Evolutionary conservation across 1,284 basidiomycete species (phyloP), one percentile per base, ranked within the genome.

Genomic region (Ustilago lituana): DNA sequence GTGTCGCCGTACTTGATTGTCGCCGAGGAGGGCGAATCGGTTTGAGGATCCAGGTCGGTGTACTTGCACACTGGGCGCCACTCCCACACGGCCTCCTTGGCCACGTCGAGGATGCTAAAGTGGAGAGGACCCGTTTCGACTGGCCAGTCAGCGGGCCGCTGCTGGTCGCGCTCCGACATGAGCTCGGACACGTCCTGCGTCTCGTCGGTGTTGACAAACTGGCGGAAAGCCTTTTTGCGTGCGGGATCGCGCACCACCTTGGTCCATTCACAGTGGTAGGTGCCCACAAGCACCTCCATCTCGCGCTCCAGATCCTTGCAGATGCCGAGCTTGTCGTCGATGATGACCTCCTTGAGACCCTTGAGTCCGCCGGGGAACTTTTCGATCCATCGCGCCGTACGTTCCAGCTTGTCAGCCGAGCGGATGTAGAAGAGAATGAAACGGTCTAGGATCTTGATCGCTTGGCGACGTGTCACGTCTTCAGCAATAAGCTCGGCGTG

Each of bases 331-430:
- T 89, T 87, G 73, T 92, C 90, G n/a, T 90, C 87, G 41, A 91
- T 74, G 37, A 92, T 85, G 26, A 92, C 87, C 43, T 86, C 86
- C 50, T 86, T 85, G 10, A 91, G 55, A 24, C 87, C 87, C 75
- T 89, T 88, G 56, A 90, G 86, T 0, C 90, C 89, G 6, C 88
- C 88, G 17, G 90, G 89, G 80, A 89, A 86, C 19, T 82, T 80
- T 54, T 91, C 90, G n/a, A 91, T 84, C 90, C 90, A 91, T 22
- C 89, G 85, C 0, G 90, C 89, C 0, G 90, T 91, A 15, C 90
- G 86, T 82, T 87, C 73, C 5, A 83, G 74, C 60, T 79, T 77
- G 64, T 83, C 82, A 35, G 90, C 90, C 0, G 89, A 89, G 40
- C 86, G 86, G 64, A 91, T 90, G 81, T 91, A 91, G 74, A 88